Evolutionary conservation across 179 eudicot species (phyloP).

Genomic region (Sideroxylon spinosum): DNA sequence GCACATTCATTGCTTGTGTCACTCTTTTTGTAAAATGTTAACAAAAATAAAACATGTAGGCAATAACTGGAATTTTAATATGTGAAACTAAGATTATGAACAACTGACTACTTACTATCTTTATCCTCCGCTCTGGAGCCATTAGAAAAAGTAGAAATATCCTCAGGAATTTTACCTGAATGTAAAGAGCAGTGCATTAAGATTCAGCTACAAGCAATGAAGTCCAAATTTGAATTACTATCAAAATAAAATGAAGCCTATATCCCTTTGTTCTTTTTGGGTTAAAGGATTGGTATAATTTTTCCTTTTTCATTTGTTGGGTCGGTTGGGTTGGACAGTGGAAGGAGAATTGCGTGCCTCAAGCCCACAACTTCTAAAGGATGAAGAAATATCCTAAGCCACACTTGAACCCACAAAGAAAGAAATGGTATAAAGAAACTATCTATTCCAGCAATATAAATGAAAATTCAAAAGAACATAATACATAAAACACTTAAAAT

Average conservation of each 20-base stretch:
- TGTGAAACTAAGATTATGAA: neutral
- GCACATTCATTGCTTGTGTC: no score
- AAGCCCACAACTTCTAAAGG: neutral
- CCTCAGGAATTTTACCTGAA: conserved; percentile 32
- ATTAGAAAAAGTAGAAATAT: conserved; percentile 18
- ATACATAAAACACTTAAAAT: no score
- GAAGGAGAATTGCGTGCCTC: neutral
- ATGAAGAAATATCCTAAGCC: no score
- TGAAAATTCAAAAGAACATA: no score
- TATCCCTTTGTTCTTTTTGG: neutral
- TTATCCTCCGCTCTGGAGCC: conserved; percentile 26
- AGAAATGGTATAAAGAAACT: no score
- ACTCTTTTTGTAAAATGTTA: neutral
- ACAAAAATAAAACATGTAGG: neutral
- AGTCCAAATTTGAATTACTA: neutral
- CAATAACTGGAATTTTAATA: neutral
- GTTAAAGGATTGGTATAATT: neutral
- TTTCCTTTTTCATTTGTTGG: neutral
- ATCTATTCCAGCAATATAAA: no score
- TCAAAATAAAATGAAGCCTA: neutral
- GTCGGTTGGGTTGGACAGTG: no score
- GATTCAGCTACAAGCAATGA: conserved; percentile 1
- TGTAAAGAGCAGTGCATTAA: neutral
- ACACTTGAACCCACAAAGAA: no score
- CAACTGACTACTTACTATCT: conserved; percentile 26